phyloP scores from a whole-genome alignment of 1,139 yeast species.

The Yamadazyma siamensis region DNA sequence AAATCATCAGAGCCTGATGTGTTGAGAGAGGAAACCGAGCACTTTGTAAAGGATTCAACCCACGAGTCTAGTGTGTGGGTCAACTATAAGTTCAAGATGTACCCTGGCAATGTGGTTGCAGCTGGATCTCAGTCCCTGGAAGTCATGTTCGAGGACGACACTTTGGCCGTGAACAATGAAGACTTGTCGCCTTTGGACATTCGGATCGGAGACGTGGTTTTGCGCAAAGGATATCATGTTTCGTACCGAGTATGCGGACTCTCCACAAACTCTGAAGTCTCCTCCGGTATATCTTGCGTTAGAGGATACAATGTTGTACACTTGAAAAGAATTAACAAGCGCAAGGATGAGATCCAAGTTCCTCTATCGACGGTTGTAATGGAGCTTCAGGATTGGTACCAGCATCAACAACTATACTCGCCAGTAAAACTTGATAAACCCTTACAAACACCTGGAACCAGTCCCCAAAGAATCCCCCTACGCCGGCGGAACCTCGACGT shows the following conservation, averaged over 20 bases:
- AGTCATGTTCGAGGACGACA: constrained; percentile 33
- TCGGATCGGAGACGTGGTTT: constrained; percentile 33
- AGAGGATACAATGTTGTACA: constrained; percentile 56
- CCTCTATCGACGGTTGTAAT: constrained; percentile 22
- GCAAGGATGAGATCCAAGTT: constrained; percentile 12
- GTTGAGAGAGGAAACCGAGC: too few relatives aligned
- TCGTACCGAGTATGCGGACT: constrained; percentile 46
- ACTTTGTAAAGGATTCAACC: neutral
- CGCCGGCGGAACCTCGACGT: too few relatives aligned
- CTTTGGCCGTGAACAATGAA: constrained; percentile 22
- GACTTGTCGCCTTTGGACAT: constrained; percentile 34
- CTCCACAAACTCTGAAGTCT: constrained; percentile 11
- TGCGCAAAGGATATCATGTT: constrained; percentile 9
- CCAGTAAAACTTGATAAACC: constrained; percentile 3
- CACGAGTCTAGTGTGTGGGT: constrained; percentile 32
- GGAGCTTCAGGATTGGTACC: constrained; percentile 41
- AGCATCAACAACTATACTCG: constrained; percentile 32
- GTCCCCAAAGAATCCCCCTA: constrained; percentile 4
- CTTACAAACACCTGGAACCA: neutral
- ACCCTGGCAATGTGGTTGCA: constrained; percentile 25
- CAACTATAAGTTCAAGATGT: constrained; percentile 31
- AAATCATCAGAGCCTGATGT: too few relatives aligned
- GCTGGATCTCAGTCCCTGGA: constrained; percentile 23
- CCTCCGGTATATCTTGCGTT: constrained; percentile 42
- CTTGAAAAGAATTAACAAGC: constrained; percentile 16